Evolutionary conservation across 768 basidiomycete genomes (phyloP), one percentile per base, ranked within the genome.

Genomic region (Suillus bovinus): DNA sequence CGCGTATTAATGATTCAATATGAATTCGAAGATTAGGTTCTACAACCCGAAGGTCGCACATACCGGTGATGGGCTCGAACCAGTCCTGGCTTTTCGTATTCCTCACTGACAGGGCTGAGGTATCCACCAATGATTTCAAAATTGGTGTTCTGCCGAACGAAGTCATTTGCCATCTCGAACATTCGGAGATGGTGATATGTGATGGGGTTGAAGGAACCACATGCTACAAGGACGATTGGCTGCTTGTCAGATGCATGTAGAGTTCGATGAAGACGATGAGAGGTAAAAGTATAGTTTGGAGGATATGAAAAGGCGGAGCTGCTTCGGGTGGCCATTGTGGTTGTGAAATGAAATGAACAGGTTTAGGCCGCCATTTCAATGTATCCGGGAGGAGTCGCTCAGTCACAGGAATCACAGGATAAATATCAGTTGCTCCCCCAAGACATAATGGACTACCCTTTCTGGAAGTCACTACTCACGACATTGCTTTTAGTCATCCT

Each of bases 111-210:
- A 36, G 97, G 96, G 68, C 94, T 96, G 70, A 98, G 86, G 78
- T 98, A 99, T 3, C 94, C 95, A 31, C 91, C 97, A 69, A 98
- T 82, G 68, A 99, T 92, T 77, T 97, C 94, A 70, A 93, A 97
- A 66, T 91, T 81, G 54, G 93, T 94, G 75, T 95, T 93, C 69
- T 94, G 91, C 58, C 93, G 87, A 59, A 92, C 86, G 70, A 94
- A 95, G 81, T 99, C 97, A 78, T 90, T 91, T 61, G 96, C 97
- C 97, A 99, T 99, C 74, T 99, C 97, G 77, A 99, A 99, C 95
- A 99, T 98, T 67, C 97, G 92, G 64, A 98, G 86, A 72, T 97
- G 95, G 58, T 96, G 90, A 71, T 95, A 96, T n/a, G 96, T 97
- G 65, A 97, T 91, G 13, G 96, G 96, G 69, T 93, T 96, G 85